Conservation (phyloP, 805 yeast species). For the Starmerella scarabaei region DNA sequence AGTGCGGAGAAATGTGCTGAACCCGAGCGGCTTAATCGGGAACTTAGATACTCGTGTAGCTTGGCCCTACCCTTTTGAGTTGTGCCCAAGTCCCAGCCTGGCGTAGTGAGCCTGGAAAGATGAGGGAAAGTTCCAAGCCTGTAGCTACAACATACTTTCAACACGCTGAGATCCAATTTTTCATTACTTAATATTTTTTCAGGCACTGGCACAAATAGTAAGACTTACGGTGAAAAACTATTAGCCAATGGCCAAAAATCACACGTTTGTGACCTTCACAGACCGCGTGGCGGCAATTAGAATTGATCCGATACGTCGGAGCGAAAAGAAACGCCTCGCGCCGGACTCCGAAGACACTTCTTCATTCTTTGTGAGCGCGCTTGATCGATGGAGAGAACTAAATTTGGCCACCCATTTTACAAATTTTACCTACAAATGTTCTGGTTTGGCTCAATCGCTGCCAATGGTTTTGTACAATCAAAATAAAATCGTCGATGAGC, state of each 20-base stretch:
- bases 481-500: constrained; percentile 40
- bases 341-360: constrained; percentile 24
- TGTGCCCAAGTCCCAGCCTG: no score
- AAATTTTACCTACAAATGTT: constrained; percentile 45
- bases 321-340: constrained; percentile 22
- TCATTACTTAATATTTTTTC: neutral
- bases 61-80: no score
- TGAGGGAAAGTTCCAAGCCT: no score
- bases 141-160: no score
- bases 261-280: constrained; percentile 52
- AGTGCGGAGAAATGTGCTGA: no score
- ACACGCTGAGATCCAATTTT: no score
- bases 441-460: constrained; percentile 47
- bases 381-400: constrained; percentile 79
- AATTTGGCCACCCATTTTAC: constrained; percentile 64
- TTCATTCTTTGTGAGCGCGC: constrained; percentile 66
- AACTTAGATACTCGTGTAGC: no score
- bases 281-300: constrained; percentile 73
- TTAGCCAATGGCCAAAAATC: constrained; percentile 15
- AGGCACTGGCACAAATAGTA: neutral
- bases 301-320: constrained; percentile 51
- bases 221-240: no score
- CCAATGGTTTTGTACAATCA: constrained; percentile 74
- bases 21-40: no score
- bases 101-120: no score